Evolutionary conservation across 2,329 filamentous ascomycete species (phyloP).

Genomic region (Lachnellula willkommii): DNA sequence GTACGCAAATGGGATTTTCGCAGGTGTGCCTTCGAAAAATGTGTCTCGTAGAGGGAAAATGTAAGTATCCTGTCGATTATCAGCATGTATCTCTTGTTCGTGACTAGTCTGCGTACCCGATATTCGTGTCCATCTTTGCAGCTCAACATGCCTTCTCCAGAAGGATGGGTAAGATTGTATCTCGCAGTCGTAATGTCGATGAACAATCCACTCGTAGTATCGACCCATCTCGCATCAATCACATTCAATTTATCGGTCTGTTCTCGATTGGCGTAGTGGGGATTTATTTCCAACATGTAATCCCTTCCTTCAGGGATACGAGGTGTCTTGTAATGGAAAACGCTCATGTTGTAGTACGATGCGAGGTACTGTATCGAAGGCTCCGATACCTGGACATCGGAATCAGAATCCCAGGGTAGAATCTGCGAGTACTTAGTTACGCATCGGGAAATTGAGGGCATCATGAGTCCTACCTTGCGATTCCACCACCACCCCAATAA

Average conservation of each 20-base stretch:
- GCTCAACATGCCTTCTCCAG: conserved; percentile 41
- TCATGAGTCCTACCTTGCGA: conserved; percentile 22
- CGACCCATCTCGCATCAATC: conserved; percentile 82
- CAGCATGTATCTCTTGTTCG: neutral
- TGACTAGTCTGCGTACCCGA: conserved; percentile 31
- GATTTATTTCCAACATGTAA: conserved; percentile 75
- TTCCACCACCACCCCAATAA: conserved; percentile 91
- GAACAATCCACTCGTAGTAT: conserved; percentile 69
- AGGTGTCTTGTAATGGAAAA: conserved; percentile 30
- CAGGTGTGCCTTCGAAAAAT: conserved; percentile 60
- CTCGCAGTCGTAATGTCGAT: conserved; percentile 77
- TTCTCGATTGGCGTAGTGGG: conserved; percentile 57
- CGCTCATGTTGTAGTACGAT: conserved; percentile 42
- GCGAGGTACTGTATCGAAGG: conserved; percentile 49
- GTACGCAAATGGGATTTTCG: conserved; percentile 61
- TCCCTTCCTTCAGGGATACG: conserved; percentile 37
- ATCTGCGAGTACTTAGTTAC: conserved; percentile 34
- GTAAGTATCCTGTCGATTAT: conserved; percentile 43
- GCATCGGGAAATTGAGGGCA: neutral
- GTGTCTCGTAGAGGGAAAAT: conserved; percentile 66
- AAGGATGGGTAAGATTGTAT: conserved; percentile 34
- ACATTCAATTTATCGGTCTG: conserved; percentile 67
- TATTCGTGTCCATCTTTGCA: conserved; percentile 49
- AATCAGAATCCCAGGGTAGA: conserved; percentile 78
- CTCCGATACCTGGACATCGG: conserved; percentile 55